Conservation (phyloP, 495 filamentous ascomycete species). For the Xylona heveae region DNA sequence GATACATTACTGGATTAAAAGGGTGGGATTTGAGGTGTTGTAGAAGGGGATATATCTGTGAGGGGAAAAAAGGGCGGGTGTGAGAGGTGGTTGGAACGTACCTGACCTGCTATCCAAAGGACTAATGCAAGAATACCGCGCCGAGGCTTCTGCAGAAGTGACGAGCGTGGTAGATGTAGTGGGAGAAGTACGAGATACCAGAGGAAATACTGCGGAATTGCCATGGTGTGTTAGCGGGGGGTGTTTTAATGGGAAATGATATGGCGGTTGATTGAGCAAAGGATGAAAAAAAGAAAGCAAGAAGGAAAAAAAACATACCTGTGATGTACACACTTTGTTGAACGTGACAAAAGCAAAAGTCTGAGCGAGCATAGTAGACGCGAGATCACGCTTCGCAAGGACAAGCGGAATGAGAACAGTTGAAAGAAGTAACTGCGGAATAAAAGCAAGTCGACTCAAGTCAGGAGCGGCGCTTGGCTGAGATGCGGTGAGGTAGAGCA, state of each 20-base stretch:
- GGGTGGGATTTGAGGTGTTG: neutral
- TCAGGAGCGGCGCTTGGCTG: slow-evolving; percentile 18
- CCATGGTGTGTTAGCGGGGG: neutral
- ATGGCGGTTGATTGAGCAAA: neutral
- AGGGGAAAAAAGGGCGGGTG: neutral
- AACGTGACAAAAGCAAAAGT: slow-evolving; percentile 94
- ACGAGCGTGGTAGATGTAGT: slow-evolving; percentile 67
- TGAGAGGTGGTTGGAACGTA: slow-evolving; percentile 11
- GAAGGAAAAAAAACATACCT: slow-evolving; percentile 31
- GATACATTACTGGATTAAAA: neutral
- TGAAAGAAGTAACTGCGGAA: slow-evolving; percentile 67
- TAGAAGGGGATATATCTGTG: neutral
- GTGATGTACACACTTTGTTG: slow-evolving; percentile 96
- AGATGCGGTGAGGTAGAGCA: slow-evolving; percentile 68
- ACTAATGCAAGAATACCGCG: slow-evolving; percentile 39
- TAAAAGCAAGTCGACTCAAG: slow-evolving; percentile 65
- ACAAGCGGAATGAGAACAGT: slow-evolving; percentile 55
- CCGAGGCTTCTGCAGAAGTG: slow-evolving; percentile 32
- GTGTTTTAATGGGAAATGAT: slow-evolving; percentile 2
- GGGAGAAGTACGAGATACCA: slow-evolving; percentile 93
- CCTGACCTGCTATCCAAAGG: slow-evolving; percentile 53
- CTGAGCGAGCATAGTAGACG: slow-evolving; percentile 88
- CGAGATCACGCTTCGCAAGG: slow-evolving; percentile 63
- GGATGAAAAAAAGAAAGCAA: neutral
- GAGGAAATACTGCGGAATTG: slow-evolving; percentile 60